Conservation (phyloP, 2,329 filamentous ascomycete species). For the Colletotrichum sp. region DNA sequence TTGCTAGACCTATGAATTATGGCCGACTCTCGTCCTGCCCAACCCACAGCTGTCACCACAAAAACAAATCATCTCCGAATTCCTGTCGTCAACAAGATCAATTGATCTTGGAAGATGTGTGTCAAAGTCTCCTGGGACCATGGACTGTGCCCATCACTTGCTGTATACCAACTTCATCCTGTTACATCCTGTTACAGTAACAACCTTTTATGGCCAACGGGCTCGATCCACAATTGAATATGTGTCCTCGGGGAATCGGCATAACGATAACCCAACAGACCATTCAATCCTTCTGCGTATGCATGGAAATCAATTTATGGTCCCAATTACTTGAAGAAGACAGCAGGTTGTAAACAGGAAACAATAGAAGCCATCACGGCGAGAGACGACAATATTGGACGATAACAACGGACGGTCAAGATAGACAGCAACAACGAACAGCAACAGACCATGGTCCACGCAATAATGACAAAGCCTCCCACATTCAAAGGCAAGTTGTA, state of each 20-base stretch:
- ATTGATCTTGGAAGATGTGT: no score
- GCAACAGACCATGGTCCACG: fast-evolving
- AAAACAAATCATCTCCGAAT: background rate
- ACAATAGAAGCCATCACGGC: background rate
- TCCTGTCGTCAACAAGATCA: no score
- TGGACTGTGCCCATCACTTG: background rate
- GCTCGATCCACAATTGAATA: background rate
- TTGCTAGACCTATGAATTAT: no score
- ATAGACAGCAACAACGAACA: background rate
- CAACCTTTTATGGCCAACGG: fast-evolving
- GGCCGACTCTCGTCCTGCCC: background rate
- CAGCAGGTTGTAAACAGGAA: no score
- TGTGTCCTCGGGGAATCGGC: no score
- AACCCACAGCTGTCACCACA: background rate
- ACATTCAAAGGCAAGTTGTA: background rate
- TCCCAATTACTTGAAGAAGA: no score
- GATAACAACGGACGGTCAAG: fast-evolving
- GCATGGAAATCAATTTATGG: no score
- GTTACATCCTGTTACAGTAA: background rate
- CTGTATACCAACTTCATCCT: background rate
- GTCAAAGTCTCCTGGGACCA: no score
- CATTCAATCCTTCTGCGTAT: no score
- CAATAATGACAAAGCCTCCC: background rate
- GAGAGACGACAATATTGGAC: no score
- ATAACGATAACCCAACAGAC: no score